Evolutionary conservation across 73 alveolate genomes (phyloP).

Genomic region (Effrenium voratum): DNA sequence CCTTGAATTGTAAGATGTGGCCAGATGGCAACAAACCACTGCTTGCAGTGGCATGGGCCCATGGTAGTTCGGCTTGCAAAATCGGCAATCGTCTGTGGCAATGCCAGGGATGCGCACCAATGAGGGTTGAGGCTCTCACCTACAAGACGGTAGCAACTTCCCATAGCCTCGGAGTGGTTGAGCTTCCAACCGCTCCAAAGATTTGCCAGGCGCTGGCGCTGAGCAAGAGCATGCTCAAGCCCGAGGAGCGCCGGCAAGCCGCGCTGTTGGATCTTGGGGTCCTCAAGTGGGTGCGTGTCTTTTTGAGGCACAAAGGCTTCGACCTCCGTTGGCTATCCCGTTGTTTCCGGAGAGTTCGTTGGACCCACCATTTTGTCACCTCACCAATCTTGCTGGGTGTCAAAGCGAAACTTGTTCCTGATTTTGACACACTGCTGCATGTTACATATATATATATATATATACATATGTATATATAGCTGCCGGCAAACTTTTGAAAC

Average conservation of each 20-base stretch:
- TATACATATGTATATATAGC: too few relatives aligned
- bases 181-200: not conserved
- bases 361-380: too few relatives aligned
- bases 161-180: not conserved
- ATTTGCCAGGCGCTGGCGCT: slow-evolving; percentile 62
- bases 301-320: not conserved
- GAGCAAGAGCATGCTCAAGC: slow-evolving; percentile 82
- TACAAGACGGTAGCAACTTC: not conserved
- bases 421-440: too few relatives aligned
- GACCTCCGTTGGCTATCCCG: too few relatives aligned
- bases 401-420: too few relatives aligned
- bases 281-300: not conserved
- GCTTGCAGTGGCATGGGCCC: not conserved
- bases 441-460: too few relatives aligned
- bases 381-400: too few relatives aligned
- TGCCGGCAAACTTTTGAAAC: too few relatives aligned
- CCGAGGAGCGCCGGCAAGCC: slow-evolving; percentile 26
- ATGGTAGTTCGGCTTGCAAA: not conserved
- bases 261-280: not conserved
- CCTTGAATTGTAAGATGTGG: not conserved
- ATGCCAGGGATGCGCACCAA: not conserved
- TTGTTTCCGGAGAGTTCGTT: too few relatives aligned
- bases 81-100: not conserved
- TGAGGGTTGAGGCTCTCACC: not conserved
- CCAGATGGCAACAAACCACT: not conserved